Evolutionary conservation across 148 eudicot genomes (phyloP).

Genomic region (Mesembryanthemum crystallinum): DNA sequence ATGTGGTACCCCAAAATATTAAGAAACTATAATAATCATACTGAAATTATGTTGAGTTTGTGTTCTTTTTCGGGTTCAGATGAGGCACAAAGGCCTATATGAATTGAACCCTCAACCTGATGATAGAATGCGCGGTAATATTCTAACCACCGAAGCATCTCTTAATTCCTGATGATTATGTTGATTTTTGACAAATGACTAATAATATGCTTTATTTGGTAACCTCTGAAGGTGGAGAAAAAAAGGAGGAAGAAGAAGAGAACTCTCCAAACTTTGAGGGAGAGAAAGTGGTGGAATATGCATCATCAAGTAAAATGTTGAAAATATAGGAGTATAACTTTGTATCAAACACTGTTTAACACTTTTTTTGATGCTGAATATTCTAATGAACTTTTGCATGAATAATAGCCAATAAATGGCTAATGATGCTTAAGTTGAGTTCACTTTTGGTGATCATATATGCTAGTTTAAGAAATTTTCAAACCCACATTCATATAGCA

Average conservation of each 20-base stretch:
- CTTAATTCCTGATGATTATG: too few species aligned
- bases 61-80: too few species aligned
- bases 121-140: too few species aligned
- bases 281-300: slow-evolving; percentile 4
- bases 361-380: slow-evolving; percentile 20
- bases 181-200: too few species aligned
- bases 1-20: neutral
- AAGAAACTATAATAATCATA: neutral
- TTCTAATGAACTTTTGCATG: slow-evolving; percentile 32
- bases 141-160: too few species aligned
- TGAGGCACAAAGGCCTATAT: too few species aligned
- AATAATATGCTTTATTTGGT: too few species aligned
- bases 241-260: too few species aligned
- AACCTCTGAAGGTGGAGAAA: too few species aligned
- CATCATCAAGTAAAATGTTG: too few species aligned
- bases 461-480: slow-evolving; percentile 1
- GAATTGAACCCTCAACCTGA: too few species aligned
- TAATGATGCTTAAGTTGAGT: neutral
- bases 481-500: neutral
- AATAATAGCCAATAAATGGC: slow-evolving; percentile 7
- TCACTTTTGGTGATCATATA: neutral
- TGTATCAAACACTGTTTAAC: neutral
- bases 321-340: neutral
- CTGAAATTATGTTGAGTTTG: too few species aligned
- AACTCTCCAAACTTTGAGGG: slow-evolving; percentile 19